Conservation (phyloP, 2,329 filamentous ascomycete genomes). For the Geosmithia flava region DNA sequence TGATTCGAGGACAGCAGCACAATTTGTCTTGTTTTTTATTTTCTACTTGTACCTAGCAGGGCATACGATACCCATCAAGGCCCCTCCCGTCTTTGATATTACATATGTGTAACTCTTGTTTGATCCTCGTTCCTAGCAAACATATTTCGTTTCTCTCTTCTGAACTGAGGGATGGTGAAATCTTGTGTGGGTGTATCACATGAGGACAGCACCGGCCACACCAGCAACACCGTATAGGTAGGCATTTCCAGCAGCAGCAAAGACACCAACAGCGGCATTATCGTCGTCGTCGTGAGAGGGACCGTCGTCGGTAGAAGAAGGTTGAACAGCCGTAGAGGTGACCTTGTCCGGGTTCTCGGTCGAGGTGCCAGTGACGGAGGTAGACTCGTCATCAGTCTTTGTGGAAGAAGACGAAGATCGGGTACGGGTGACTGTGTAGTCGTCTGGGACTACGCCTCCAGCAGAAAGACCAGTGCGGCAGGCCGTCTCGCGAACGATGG, state of each 20-base stretch:
- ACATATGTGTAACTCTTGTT: not conserved
- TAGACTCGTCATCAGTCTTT: not conserved
- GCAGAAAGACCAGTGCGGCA: conserved; percentile 18
- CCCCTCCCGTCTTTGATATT: not conserved
- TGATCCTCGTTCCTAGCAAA: not conserved
- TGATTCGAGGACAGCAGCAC: not conserved
- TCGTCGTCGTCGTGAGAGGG: not conserved
- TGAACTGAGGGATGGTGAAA: too few species aligned
- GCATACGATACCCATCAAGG: not conserved
- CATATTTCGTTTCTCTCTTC: too few species aligned
- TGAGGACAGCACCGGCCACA: not conserved
- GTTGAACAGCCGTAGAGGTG: too few species aligned
- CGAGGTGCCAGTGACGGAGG: not conserved
- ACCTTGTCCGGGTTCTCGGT: not conserved
- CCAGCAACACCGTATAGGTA: not conserved
- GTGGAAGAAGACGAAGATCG: not conserved
- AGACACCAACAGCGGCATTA: not conserved
- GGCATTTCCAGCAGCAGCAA: not conserved
- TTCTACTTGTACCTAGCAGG: not conserved
- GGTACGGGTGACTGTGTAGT: not conserved
- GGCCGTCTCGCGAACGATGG: conserved; percentile 18
- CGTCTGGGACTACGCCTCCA: conserved; percentile 5
- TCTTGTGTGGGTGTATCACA: not conserved
- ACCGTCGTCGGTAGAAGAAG: not conserved
- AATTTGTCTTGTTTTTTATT: not conserved